Base-by-base conservation (phyloP, 1,284 basidiomycete genomes). In the Golubevia sp. region DNA sequence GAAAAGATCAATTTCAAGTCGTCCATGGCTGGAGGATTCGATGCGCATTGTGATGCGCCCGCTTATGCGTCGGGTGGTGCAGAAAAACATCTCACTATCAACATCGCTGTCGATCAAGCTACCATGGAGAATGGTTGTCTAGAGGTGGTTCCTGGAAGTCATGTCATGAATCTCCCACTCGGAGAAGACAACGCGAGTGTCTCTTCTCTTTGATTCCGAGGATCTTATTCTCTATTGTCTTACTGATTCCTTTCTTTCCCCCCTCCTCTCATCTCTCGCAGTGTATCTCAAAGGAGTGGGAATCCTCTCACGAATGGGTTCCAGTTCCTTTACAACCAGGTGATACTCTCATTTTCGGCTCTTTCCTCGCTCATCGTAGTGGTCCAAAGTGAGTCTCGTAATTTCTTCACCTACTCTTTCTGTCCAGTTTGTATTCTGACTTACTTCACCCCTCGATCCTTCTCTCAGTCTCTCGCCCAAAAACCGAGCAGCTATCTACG, bases 281-380 rank as follows among this genome's bases (percentile, higher is more conserved):
- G n/a, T 79, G 78, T 51, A 82, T 82, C 61, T 67, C 66, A 15
- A 64, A 70, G 6, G 63, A 61, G 26, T 83, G 80, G 80, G 74
- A 77, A 52, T 60, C 34, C 3, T 27, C 49, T 50, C 79, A 82
- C 34, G 56, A 53, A 26, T 83, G 81, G 81, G 61, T 68, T 6
- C 69, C 78, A 1, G 76, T 83, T 0, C 77, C 81, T 8, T 70
- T 83, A 61, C 62, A 73, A 26, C 70, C 81, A 15, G 81, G 81
- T 51, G 66, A 72, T 1, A 59, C 74, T 23, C 68, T 83, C 15
- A 53, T 83, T n/a, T 83, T 83, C 58, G 81, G 77, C 3, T 72
- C 68, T 7, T 83, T 78, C 59, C 74, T 83, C 27, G 81, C 81
- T 15, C 81, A 83, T 60, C 66, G 81, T 18, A 77, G 74, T 11